phyloP scores from a whole-genome alignment of 2,329 filamentous ascomycete genomes.

The Sarocladium kiliense region DNA sequence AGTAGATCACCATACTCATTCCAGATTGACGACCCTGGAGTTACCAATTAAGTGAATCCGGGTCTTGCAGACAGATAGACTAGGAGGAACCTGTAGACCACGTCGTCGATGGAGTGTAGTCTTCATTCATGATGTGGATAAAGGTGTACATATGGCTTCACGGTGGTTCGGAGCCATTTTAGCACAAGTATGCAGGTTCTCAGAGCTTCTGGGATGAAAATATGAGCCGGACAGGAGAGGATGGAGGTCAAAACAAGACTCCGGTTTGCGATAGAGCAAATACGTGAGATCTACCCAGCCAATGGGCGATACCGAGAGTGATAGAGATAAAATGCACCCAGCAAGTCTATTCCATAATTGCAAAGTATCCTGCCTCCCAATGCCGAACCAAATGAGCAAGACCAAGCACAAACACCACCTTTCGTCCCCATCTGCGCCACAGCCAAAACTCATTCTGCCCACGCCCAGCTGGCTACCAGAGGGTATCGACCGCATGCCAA shows the following conservation, averaged over 20 bases:
- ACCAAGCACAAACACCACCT: not conserved
- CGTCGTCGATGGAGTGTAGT: too few species aligned
- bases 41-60: too few species aligned
- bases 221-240: not conserved
- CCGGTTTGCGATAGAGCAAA: not conserved
- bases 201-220: too few species aligned
- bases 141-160: too few species aligned
- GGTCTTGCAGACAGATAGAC: too few species aligned
- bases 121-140: too few species aligned
- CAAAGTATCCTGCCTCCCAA: not conserved
- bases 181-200: too few species aligned
- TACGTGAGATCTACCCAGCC: not conserved
- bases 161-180: too few species aligned
- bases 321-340: too few species aligned
- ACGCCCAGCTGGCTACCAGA: constrained; percentile 7
- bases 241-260: not conserved
- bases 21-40: not conserved
- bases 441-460: not conserved
- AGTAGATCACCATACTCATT: too few species aligned
- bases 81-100: too few species aligned
- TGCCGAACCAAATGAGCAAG: not conserved
- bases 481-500: constrained; percentile 8
- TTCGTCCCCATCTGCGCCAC: not conserved
- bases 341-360: not conserved
- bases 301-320: not conserved